Base-by-base conservation (phyloP, 108 stramenopile genomes). In the Aurantiochytrium sp. region DNA sequence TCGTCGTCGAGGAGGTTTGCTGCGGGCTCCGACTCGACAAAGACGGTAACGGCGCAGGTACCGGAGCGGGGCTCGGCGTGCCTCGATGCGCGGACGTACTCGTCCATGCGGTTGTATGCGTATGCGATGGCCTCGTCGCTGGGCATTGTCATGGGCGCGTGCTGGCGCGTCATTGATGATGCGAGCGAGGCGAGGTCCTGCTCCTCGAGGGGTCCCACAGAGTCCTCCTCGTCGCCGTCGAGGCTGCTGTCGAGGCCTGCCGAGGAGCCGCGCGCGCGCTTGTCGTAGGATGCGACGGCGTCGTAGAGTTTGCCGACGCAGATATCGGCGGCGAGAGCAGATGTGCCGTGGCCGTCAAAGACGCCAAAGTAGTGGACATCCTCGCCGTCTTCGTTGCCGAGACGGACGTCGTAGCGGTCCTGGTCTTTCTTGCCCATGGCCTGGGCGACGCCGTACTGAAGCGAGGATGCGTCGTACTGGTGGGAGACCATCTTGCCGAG, bases 31-130 rank as follows among this genome's bases (percentile, higher is more conserved):
- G 45, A 53, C 49, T 83, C 51, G 6, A 83, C 51, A 47, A 83
- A 53, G 76, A 83, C 43, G 6, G 76, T 83, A 2, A 83, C 76
- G 12, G 76, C 76, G 76, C 76, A 83, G 76, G 76, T 83, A 6
- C 76, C 76, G n/a, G 76, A 47, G 76, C 76, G 76, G 28, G 76
- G 76, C 45, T 83, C 76, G 51, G 76, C 51, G 76, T 83, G 76
- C 49, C 76, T 21, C 1, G 45, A 53, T 6, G 76, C 76, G 25
- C 51, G 45, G 28, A 83, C 76, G 76, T 25, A 25, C 10, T 83
- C 76, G 76, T 83, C 76, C 76, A 83, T 53, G 51, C 76, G 76
- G 23, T 53, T 21, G 76, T 83, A 83, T 12, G 23, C 76, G 23
- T 25, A 53, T 53, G 51, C 51, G 51, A 83, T 53, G 19, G 76